Evolutionary conservation across 108 stramenopile species (phyloP), one percentile per base, ranked within the genome.

Genomic region (Schizochytrium sp.): DNA sequence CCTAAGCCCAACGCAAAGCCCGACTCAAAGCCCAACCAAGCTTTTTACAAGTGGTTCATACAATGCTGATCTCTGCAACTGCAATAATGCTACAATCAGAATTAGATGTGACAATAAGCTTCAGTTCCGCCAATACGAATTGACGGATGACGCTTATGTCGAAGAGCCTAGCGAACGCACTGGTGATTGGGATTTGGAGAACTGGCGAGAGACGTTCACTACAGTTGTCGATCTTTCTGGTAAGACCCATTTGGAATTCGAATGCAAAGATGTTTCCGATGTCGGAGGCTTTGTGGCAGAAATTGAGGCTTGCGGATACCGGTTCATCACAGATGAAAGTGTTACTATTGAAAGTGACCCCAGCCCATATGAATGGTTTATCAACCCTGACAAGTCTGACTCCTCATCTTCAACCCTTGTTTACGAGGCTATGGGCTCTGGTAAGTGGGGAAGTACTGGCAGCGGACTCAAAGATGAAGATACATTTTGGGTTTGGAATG

Each of bases 301-400:
- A 42, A 69, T 69, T 42, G 64, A 69, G 2, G 12, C n/a, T 42
- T 69, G 64, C 64, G 64, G 64, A 42, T 5, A 5, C 0, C 40
- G 41, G 3, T 42, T 69, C 64, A 69, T n/a, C 41, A 69, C 64
- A 7, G 40, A 38, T 38, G 0, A 5, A 7, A 42, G 44, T 1
- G 8, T 69, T 38, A 42, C 44, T 2, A 42, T 42, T 8, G 0
- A 69, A 8, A 42, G 44, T 8, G 1, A 38, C 41, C 64, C 64
- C 41, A 42, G 8, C 12, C 64, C 64, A 1, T 69, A 42, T 42
- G 8, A 38, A 0, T 69, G 64, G 64, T 69, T 69, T 15, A 42
- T 69, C 41, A 69, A 69, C 64, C 64, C 64, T 5, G 15, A 15
- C n/a, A 69, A 69, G 64, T 13, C 64, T 5, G 64, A n/a, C 12